Percentiles rank a stretch among this genome's conserved stretches.
Evolutionary conservation across 192 early-diverging fungal species (phyloP).

Genomic region (Spizellomyces punctatus): DNA sequence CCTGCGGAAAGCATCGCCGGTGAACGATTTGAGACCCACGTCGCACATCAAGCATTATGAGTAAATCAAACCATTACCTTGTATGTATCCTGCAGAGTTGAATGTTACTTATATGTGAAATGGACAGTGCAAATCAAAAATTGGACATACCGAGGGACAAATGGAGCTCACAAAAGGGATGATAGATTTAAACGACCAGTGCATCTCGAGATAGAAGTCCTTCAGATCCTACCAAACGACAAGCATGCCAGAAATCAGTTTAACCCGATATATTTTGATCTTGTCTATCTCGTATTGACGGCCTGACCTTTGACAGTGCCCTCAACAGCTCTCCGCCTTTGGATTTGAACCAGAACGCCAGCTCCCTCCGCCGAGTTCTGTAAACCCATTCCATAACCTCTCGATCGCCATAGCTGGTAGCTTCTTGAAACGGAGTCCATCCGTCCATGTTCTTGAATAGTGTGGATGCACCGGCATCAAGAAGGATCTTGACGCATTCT

Average conservation of each 20-base stretch:
- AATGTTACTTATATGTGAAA: background rate
- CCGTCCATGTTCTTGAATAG: conserved; percentile 44
- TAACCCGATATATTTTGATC: too few relatives aligned
- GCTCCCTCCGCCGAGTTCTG: conserved; percentile 29
- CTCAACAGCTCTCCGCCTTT: conserved; percentile 39
- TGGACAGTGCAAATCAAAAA: background rate
- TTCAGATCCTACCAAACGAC: conserved; percentile 32
- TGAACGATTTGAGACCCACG: background rate
- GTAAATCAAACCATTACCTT: conserved; percentile 2
- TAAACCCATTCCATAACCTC: conserved; percentile 39
- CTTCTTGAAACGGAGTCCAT: conserved; percentile 58
- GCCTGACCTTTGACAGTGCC: conserved; percentile 24
- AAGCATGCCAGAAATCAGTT: conserved; percentile 19
- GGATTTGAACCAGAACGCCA: conserved; percentile 35
- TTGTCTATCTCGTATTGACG: background rate
- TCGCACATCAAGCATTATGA: too few relatives aligned
- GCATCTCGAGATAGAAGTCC: conserved; percentile 51
- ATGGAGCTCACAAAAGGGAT: conserved; percentile 51
- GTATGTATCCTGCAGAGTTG: conserved; percentile 22
- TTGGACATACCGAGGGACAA: conserved; percentile 42
- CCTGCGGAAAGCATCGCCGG: conserved; percentile 11
- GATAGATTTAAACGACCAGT: conserved; percentile 46
- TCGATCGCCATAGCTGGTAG: conserved; percentile 47
- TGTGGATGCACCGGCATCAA: conserved; percentile 36
- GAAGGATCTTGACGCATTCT: conserved; percentile 39